Percentiles rank a stretch among this genome's conserved stretches.
These are phyloP conservation scores for Collybia sp. DNA, from an alignment of 768 basidiomycete species.

Conservation along the genomic window DNA sequence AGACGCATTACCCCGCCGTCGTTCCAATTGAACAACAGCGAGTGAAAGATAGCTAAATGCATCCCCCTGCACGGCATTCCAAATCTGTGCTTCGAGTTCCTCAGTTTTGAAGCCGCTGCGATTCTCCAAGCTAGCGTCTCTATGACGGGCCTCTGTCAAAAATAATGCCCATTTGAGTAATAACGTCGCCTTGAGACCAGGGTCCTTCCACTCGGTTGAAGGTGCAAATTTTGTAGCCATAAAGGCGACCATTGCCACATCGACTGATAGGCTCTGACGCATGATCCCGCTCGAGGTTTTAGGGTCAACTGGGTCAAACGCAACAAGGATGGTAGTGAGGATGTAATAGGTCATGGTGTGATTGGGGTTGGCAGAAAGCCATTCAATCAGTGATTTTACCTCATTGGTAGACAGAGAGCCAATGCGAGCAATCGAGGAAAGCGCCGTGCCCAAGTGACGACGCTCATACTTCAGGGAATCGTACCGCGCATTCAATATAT, in stretches of 20 bases:
- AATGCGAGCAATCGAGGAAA: slow-evolving; percentile 58
- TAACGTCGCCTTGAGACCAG: slow-evolving; percentile 65
- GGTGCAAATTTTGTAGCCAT: slow-evolving; percentile 58
- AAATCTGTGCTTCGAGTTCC: slow-evolving; percentile 76
- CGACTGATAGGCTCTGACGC: slow-evolving; percentile 45
- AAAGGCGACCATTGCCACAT: slow-evolving; percentile 40
- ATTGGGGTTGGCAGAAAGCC: slow-evolving; percentile 62
- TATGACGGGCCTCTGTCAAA: slow-evolving; percentile 70
- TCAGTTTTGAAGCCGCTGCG: slow-evolving; percentile 67
- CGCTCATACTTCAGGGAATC: slow-evolving; percentile 75
- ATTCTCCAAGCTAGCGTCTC: slow-evolving; percentile 60
- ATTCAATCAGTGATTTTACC: slow-evolving; percentile 60
- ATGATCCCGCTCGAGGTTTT: slow-evolving; percentile 34
- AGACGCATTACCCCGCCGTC: slow-evolving; percentile 28
- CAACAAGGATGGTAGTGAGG: slow-evolving; percentile 57
- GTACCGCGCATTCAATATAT: slow-evolving; percentile 62
- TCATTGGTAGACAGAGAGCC: slow-evolving; percentile 59
- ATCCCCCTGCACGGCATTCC: slow-evolving; percentile 80
- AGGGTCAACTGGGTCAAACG: slow-evolving; percentile 65
- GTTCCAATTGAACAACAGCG: slow-evolving; percentile 54
- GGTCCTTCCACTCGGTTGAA: slow-evolving; percentile 59
- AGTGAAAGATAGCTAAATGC: slow-evolving; percentile 68
- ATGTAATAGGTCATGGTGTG: slow-evolving; percentile 69
- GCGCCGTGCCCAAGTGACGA: slow-evolving; percentile 56
- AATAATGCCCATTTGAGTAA: slow-evolving; percentile 89